A percentile compares a stretch with the other conserved stretches of the same genome.
These are phyloP conservation scores for Aspergillus terreus DNA, from an alignment of 2,329 filamentous ascomycete species.

Conservation along the genomic window DNA sequence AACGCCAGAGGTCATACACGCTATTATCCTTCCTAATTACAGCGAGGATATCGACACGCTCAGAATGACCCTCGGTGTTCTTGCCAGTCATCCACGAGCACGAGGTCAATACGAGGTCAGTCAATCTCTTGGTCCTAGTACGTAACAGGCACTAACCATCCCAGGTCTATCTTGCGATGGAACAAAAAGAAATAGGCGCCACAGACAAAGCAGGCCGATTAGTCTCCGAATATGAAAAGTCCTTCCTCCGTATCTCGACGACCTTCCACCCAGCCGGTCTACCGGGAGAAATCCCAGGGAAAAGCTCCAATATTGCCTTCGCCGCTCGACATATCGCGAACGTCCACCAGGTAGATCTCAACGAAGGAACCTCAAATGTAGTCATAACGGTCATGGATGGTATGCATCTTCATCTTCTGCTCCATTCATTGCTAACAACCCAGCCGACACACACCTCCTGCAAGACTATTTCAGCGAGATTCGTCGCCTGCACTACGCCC, in stretches of 20 bases:
- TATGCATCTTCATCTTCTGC: neutral
- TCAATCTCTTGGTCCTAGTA: slow-evolving; percentile 17
- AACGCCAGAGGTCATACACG: slow-evolving; percentile 51
- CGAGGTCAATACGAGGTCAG: slow-evolving; percentile 65
- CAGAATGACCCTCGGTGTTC: slow-evolving; percentile 64
- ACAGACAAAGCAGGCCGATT: slow-evolving; percentile 56
- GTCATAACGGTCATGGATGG: neutral
- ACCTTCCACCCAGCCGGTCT: slow-evolving; percentile 65
- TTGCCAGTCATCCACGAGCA: slow-evolving; percentile 64
- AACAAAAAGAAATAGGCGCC: neutral
- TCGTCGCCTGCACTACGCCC: slow-evolving; percentile 58
- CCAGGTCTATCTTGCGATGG: neutral
- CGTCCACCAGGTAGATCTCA: slow-evolving; percentile 18
- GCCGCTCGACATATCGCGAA: slow-evolving; percentile 47
- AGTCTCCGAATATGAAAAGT: slow-evolving; percentile 60
- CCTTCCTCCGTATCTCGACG: slow-evolving; percentile 64
- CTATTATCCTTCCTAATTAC: slow-evolving; percentile 70
- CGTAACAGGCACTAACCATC: neutral
- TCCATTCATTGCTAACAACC: neutral
- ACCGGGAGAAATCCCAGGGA: slow-evolving; percentile 66
- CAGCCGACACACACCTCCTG: slow-evolving; percentile 58
- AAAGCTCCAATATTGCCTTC: slow-evolving; percentile 72
- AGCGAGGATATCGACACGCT: slow-evolving; percentile 68
- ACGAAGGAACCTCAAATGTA: neutral
- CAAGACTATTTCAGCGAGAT: slow-evolving; percentile 65